A percentile compares a stretch with the other conserved stretches of the same genome.
Conservation (phyloP, 1,284 basidiomycete genomes). For the Tilletia indica region DNA sequence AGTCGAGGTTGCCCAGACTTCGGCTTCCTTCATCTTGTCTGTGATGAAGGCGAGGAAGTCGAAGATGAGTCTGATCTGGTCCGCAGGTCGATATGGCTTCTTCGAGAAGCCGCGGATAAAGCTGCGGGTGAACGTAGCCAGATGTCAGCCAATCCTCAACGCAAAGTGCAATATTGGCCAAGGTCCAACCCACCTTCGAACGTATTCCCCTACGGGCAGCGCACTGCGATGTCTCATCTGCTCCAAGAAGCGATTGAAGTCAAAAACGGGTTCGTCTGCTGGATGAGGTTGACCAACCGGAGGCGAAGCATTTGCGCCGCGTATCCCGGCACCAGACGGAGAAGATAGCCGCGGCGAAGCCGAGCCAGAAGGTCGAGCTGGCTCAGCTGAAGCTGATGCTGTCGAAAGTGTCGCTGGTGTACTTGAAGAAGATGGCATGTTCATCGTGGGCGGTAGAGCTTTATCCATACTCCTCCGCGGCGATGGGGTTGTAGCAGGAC, state of each 20-base stretch:
- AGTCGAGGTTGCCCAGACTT: conserved; percentile 55
- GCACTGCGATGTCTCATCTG: conserved; percentile 55
- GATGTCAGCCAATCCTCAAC: conserved; percentile 1
- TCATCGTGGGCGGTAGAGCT: neutral
- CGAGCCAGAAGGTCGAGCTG: neutral
- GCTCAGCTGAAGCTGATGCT: neutral
- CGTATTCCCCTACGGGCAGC: conserved; percentile 52
- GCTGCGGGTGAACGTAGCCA: conserved; percentile 22
- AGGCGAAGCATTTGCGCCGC: neutral
- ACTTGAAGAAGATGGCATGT: neutral
- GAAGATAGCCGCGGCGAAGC: neutral
- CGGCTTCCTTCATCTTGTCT: conserved; percentile 46
- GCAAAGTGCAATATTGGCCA: neutral
- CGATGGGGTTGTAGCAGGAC: neutral
- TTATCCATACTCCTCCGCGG: neutral
- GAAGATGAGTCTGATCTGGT: conserved; percentile 55
- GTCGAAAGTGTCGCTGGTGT: too few species aligned
- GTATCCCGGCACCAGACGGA: neutral
- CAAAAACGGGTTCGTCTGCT: conserved; percentile 30
- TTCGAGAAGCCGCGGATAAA: conserved; percentile 55
- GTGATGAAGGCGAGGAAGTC: conserved; percentile 55
- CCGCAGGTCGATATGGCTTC: conserved; percentile 51
- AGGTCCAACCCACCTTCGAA: conserved; percentile 27
- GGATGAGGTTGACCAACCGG: neutral
- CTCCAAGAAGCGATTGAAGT: conserved; percentile 55